Evolutionary conservation across 139 green algal species (phyloP).

Genomic region (Desmodesmus armatus): DNA sequence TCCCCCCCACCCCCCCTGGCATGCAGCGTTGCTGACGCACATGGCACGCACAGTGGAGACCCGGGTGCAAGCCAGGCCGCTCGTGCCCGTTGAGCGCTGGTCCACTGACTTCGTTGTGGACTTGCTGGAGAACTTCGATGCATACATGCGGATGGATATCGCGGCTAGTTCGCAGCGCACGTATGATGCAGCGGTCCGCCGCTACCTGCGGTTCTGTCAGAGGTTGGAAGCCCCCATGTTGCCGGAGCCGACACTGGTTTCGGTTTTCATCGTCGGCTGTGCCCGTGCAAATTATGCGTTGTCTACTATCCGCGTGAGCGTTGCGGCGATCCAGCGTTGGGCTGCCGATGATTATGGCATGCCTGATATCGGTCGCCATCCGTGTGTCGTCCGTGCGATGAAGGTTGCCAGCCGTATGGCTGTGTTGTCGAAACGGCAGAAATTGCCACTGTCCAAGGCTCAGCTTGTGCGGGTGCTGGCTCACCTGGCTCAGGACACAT

Average conservation of each 20-base stretch:
- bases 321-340: neutral
- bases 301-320: neutral
- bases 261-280: neutral
- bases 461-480: neutral
- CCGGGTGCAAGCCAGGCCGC: neutral
- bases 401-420: too few relatives aligned
- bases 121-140: neutral
- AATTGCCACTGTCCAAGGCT: neutral
- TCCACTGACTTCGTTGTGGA: too few relatives aligned
- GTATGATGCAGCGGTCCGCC: neutral
- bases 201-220: neutral
- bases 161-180: neutral
- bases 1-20: neutral
- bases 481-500: neutral
- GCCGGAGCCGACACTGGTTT: neutral
- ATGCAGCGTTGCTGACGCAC: neutral
- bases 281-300: neutral
- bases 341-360: neutral
- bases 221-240: neutral
- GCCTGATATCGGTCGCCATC: neutral
- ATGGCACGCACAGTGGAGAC: neutral
- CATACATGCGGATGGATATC: neutral
- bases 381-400: neutral
- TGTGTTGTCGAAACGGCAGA: neutral
- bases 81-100: neutral